Percentiles rank a stretch among this genome's conserved stretches.
Conservation (phyloP, 2,329 filamentous ascomycete genomes). For the Chrysosporium queenslandicum region DNA sequence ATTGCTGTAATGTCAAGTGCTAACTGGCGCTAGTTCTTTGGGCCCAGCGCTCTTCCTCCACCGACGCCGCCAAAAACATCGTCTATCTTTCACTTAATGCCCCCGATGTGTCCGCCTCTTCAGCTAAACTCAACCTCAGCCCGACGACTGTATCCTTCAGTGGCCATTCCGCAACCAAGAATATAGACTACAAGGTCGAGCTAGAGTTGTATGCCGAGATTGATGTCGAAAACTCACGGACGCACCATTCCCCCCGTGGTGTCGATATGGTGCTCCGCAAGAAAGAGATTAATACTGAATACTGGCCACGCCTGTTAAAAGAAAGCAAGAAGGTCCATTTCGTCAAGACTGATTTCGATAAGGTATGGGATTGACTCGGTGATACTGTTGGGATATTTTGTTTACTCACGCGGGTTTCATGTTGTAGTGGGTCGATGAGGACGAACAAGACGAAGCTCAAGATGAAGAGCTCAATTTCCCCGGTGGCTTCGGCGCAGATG, state of each 20-base stretch:
- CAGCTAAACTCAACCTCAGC: constrained; percentile 75
- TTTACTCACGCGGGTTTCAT: background rate
- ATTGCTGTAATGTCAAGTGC: background rate
- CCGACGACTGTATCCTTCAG: constrained; percentile 67
- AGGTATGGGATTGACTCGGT: constrained; percentile 40
- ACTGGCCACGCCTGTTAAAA: constrained; percentile 93
- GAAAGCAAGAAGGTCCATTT: constrained; percentile 82
- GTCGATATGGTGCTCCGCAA: constrained; percentile 88
- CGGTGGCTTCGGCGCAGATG: constrained; percentile 39
- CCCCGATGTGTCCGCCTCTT: constrained; percentile 66
- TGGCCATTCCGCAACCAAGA: constrained; percentile 72
- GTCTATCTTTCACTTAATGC: constrained; percentile 87
- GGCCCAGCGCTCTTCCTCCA: constrained; percentile 85
- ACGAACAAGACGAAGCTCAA: constrained; percentile 84
- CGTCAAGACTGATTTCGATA: constrained; percentile 97
- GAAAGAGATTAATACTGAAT: constrained; percentile 91
- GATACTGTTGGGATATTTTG: background rate
- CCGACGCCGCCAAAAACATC: constrained; percentile 79
- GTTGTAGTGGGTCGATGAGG: constrained; percentile 83
- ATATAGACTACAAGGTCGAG: constrained; percentile 74
- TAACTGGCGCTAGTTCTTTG: constrained; percentile 62
- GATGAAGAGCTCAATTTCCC: constrained; percentile 60
- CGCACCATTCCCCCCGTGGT: constrained; percentile 78
- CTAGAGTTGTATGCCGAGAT: constrained; percentile 88
- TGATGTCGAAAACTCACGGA: constrained; percentile 71